Evolutionary conservation across 805 yeast species (phyloP).

Genomic region (Wickerhamiella parazyma): DNA sequence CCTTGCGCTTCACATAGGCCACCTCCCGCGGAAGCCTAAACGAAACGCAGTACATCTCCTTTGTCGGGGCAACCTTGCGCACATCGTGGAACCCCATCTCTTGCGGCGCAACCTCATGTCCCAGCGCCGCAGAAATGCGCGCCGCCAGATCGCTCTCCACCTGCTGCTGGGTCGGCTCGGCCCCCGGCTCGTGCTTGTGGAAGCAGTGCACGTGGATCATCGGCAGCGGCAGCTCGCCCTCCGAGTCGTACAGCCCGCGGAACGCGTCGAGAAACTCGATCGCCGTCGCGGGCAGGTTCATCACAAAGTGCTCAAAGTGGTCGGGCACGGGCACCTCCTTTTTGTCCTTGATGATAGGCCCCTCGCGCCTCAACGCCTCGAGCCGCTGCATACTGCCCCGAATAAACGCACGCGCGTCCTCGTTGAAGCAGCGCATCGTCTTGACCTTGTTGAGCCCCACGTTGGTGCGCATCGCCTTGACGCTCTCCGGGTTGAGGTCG

Average conservation of each 20-base stretch:
- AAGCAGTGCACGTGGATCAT: conserved; percentile 80
- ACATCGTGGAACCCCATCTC: conserved; percentile 62
- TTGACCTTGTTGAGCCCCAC: conserved; percentile 49
- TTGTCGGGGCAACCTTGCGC: conserved; percentile 90
- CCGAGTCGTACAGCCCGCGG: conserved; percentile 49
- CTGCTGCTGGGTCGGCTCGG: conserved; percentile 57
- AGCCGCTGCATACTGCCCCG: conserved; percentile 41
- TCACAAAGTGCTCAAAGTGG: conserved; percentile 59
- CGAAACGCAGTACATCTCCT: conserved; percentile 86
- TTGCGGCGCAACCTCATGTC: conserved; percentile 33
- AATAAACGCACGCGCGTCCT: conserved; percentile 78
- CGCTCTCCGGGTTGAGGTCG: conserved; percentile 84
- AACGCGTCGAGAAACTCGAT: conserved; percentile 67
- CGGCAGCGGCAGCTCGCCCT: conserved; percentile 46
- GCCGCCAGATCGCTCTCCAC: conserved; percentile 50
- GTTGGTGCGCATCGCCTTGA: conserved; percentile 53
- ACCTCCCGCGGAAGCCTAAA: conserved; percentile 42
- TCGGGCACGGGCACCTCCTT: conserved; percentile 30
- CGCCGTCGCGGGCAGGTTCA: conserved; percentile 94
- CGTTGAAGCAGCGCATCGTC: conserved; percentile 50
- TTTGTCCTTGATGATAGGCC: conserved; percentile 23
- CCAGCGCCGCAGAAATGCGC: conserved; percentile 37
- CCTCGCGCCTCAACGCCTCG: conserved; percentile 31
- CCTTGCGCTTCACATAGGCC: conserved; percentile 20
- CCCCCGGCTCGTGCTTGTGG: conserved; percentile 70